These are phyloP conservation scores for Nigrospora osmanthi DNA, from an alignment of 2,329 filamentous ascomycete species.

Conservation along the genomic window DNA sequence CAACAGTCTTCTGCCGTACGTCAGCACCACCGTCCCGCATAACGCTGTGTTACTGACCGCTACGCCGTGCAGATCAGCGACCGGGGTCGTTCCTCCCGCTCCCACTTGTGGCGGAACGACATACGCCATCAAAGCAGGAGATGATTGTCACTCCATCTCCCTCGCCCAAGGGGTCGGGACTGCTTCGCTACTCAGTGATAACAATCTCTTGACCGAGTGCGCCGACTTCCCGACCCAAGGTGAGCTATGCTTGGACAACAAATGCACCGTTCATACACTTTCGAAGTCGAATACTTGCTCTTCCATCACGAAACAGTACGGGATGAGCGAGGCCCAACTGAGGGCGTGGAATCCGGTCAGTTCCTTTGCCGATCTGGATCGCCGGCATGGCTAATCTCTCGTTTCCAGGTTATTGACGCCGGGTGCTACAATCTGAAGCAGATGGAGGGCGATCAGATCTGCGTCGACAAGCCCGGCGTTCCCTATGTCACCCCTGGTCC, in stretches of 20 bases:
- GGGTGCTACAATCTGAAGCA: slow-evolving; percentile 12
- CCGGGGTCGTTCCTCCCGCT: neutral
- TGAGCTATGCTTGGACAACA: neutral
- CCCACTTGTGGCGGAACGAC: neutral
- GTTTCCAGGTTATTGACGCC: slow-evolving; percentile 5
- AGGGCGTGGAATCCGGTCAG: slow-evolving; percentile 13
- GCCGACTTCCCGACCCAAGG: neutral
- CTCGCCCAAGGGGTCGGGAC: neutral
- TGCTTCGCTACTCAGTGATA: neutral
- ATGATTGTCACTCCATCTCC: neutral
- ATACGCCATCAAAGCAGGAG: neutral
- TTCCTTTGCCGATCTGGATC: neutral
- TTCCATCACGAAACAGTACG: too few species aligned
- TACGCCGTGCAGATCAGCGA: neutral
- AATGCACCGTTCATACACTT: too few species aligned
- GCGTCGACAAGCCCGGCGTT: slow-evolving; percentile 8
- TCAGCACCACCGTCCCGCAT: too few species aligned
- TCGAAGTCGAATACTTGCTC: too few species aligned
- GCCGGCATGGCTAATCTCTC: neutral
- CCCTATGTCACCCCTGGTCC: neutral
- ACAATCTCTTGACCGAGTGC: neutral
- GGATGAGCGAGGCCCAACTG: slow-evolving; percentile 10
- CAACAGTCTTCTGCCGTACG: too few species aligned
- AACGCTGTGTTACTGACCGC: too few species aligned
- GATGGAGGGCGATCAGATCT: slow-evolving; percentile 10